Conservation (phyloP, 2,329 filamentous ascomycete genomes). For the Aspergillus bombycis region DNA sequence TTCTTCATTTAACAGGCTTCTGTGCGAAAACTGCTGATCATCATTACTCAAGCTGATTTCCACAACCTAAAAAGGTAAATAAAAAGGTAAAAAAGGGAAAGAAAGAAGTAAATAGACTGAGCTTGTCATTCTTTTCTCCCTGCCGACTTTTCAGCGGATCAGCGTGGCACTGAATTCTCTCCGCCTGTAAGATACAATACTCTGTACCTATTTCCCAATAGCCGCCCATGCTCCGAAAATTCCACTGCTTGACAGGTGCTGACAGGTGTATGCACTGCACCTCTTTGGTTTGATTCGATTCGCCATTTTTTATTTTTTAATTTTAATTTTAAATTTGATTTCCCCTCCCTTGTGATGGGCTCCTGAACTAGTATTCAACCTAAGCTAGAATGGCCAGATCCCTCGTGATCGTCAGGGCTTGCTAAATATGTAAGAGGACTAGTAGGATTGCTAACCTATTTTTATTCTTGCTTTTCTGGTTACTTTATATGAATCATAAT, state of each 20-base stretch:
- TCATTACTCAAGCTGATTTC: not conserved
- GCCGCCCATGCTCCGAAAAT: constrained; percentile 25
- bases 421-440: no score
- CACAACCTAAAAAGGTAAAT: no score
- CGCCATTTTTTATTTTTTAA: not conserved
- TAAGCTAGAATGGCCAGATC: not conserved
- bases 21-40: not conserved
- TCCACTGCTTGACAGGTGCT: constrained; percentile 6
- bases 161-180: not conserved
- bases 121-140: not conserved
- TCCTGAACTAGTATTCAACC: not conserved
- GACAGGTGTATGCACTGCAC: constrained; percentile 13
- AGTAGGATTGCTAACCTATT: not conserved
- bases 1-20: not conserved
- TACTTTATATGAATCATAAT: not conserved
- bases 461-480: not conserved
- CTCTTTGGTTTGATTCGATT: not conserved
- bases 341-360: not conserved
- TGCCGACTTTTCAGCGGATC: not conserved
- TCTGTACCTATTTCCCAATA: constrained; percentile 17
- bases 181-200: constrained; percentile 15
- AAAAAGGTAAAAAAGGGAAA: not conserved
- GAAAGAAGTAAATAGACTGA: not conserved
- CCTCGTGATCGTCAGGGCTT: constrained; percentile 14
- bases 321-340: not conserved